Evolutionary conservation across 2,329 filamentous ascomycete genomes (phyloP), one percentile per base, ranked within the genome.

Genomic region (Thelonectria blattea): DNA sequence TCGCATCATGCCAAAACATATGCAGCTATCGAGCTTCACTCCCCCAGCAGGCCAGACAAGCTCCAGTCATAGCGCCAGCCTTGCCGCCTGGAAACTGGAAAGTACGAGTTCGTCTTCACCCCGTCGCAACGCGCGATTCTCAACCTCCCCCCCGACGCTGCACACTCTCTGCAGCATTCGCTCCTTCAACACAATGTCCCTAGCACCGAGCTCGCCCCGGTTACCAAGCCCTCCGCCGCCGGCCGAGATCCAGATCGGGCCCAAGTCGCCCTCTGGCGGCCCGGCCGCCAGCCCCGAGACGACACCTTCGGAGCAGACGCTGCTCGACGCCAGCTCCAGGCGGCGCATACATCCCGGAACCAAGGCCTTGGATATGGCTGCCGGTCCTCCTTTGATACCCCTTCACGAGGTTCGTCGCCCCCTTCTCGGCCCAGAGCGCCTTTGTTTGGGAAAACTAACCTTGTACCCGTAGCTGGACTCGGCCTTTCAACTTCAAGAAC

Each of bases 401-500:
- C 80, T 97, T 61, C 87, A 88, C 66, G 91, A 97, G 82, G 93
- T 96, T 75, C 65, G 84, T 75, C 32, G 24, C 50, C 39, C 53
- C 53, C 14, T 12, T 18, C 22, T 14, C 24, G 7, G 30, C 15
- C 18, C 30, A 8, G 24, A 14, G 10, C 27, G 48, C 51, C 22
- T 14, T n/a, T n/a, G n/a, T n/a, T n/a, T n/a, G 46, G 18, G 50
- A 61, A 60, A 32, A 49, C 66, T 69, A 56, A 67, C 64, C n/a
- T 50, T 42, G 15, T 7, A 7, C 2, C 27, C 11, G 56, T 75
- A 97, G 91, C 92, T 99, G 68, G 93, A 99, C 74, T 98, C 94
- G 20, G 91, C 95, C 46, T 99, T 98, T 75, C 95, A 97, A 76
- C 87, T 98, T 17, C 96, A 97, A 77, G 95, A 99, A 78, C 94